Evolutionary conservation across 2,329 filamentous ascomycete species (phyloP).

Genomic region (Davidsoniella eucalypti): DNA sequence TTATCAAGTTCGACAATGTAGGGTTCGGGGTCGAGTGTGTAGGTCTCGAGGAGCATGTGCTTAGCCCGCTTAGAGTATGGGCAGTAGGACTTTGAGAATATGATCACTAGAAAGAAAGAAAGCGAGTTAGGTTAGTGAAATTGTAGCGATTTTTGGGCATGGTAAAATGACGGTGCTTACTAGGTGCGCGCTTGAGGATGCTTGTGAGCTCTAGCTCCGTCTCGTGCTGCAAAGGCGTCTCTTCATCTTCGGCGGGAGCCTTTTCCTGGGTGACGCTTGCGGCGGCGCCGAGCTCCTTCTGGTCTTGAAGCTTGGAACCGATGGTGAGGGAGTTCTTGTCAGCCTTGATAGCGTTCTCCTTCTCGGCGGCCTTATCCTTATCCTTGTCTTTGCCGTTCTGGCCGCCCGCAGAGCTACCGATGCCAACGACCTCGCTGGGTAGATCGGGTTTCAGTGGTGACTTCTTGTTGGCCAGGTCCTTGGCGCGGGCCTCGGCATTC

Average conservation of each 20-base stretch:
- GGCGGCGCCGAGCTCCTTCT: slow-evolving; percentile 32
- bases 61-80: slow-evolving; percentile 77
- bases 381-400: slow-evolving; percentile 31
- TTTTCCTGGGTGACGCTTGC: slow-evolving; percentile 10
- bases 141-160: slow-evolving; percentile 5
- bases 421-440: slow-evolving; percentile 40
- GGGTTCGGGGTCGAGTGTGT: slow-evolving; percentile 65
- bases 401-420: slow-evolving; percentile 39
- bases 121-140: slow-evolving; percentile 1
- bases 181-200: slow-evolving; percentile 71
- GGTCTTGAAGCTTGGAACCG: slow-evolving; percentile 45
- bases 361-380: slow-evolving; percentile 32
- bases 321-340: slow-evolving; percentile 29
- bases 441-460: slow-evolving; percentile 41
- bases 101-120: slow-evolving; percentile 47
- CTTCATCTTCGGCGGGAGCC: slow-evolving; percentile 23
- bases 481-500: slow-evolving; percentile 52
- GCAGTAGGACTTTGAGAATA: slow-evolving; percentile 93
- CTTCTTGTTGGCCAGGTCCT: slow-evolving; percentile 53
- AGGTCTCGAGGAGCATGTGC: slow-evolving; percentile 64
- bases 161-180: slow-evolving; percentile 32
- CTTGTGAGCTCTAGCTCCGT: slow-evolving; percentile 55
- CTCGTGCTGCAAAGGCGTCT: slow-evolving; percentile 43
- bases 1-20: slow-evolving; percentile 82
- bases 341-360: slow-evolving; percentile 15